phyloP scores from a whole-genome alignment of 2,329 filamentous ascomycete species.

The Trichoderma aggressivum region DNA sequence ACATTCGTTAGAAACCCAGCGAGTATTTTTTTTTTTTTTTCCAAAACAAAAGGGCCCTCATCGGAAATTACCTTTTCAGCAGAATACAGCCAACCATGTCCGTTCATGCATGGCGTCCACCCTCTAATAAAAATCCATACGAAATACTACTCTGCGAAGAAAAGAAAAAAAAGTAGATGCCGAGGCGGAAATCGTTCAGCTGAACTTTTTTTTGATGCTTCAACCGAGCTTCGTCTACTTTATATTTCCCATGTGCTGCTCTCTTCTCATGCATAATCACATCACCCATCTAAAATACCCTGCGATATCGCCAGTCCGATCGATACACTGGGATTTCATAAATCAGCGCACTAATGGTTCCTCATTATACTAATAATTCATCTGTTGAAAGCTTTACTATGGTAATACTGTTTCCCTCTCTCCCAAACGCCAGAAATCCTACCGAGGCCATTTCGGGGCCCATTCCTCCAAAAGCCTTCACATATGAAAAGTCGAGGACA shows the following conservation, averaged over 20 bases:
- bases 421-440: conserved; percentile 17
- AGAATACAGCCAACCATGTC: neutral
- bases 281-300: neutral
- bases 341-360: neutral
- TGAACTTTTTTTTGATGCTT: neutral
- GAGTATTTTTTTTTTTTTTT: neutral
- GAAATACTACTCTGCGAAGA: neutral
- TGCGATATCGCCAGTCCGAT: neutral
- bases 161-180: neutral
- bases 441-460: neutral
- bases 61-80: conserved; percentile 2
- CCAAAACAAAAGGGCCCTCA: neutral
- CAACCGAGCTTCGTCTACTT: neutral
- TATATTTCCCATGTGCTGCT: neutral
- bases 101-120: neutral
- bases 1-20: neutral
- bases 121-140: neutral
- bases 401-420: neutral
- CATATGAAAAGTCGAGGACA: neutral
- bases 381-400: neutral
- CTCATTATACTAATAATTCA: neutral
- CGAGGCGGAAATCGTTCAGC: neutral
- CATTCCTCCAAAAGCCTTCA: neutral
- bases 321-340: neutral
- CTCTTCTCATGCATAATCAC: neutral